Evolutionary conservation across 805 yeast genomes (phyloP).

Genomic region (Brettanomyces sp.): DNA sequence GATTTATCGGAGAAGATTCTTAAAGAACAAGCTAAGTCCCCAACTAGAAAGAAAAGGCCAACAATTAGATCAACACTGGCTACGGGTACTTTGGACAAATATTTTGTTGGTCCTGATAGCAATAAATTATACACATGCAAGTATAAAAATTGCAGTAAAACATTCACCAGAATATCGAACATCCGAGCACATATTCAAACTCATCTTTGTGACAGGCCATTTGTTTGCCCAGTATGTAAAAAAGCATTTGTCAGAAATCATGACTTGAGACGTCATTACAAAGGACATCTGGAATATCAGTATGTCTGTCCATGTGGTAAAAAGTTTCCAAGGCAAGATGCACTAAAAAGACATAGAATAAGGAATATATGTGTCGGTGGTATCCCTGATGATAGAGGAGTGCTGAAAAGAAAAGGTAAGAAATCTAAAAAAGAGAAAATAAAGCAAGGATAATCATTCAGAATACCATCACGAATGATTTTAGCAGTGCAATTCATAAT

Average conservation of each 20-base stretch:
- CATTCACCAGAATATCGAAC: constrained; percentile 82
- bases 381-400: constrained; percentile 27
- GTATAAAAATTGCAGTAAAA: constrained; percentile 61
- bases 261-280: constrained; percentile 82
- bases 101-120: constrained; percentile 70
- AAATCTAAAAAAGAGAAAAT: background rate
- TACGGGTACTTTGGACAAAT: constrained; percentile 80
- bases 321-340: constrained; percentile 83
- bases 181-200: constrained; percentile 95
- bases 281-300: constrained; percentile 70
- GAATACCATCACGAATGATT: no score
- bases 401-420: constrained; percentile 6
- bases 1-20: constrained; percentile 20
- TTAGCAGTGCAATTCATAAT: no score
- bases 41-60: constrained; percentile 35
- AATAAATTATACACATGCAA: constrained; percentile 66
- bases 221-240: constrained; percentile 65
- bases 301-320: constrained; percentile 89
- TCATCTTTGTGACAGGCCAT: constrained; percentile 91
- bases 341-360: constrained; percentile 69
- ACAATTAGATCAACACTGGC: constrained; percentile 66
- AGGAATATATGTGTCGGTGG: constrained; percentile 83
- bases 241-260: constrained; percentile 92
- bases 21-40: constrained; percentile 33
- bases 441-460: background rate